Evolutionary conservation across 371 early-diverging fungal species (phyloP).

Genomic region (Nematocida ironsii): DNA sequence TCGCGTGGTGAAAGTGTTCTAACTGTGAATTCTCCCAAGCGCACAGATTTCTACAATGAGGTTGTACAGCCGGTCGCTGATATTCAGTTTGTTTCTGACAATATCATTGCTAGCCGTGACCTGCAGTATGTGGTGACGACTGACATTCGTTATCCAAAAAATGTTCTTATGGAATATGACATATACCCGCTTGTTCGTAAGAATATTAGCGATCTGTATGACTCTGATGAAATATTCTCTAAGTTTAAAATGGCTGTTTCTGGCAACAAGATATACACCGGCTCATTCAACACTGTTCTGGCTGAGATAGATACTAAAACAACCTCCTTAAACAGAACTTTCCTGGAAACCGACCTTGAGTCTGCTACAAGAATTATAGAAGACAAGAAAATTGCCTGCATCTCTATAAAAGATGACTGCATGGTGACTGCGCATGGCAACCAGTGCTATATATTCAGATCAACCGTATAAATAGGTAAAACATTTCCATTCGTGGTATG

Average conservation of each 20-base stretch:
- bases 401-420: slow-evolving; percentile 51
- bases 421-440: slow-evolving; percentile 56
- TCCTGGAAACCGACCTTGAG: slow-evolving; percentile 52
- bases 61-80: slow-evolving; percentile 66
- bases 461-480: not conserved
- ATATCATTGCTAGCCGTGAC: slow-evolving; percentile 61
- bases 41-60: slow-evolving; percentile 57
- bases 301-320: slow-evolving; percentile 51
- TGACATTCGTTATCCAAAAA: slow-evolving; percentile 59
- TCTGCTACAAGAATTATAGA: slow-evolving; percentile 41
- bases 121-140: slow-evolving; percentile 63
- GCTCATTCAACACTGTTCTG: slow-evolving; percentile 57
- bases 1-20: slow-evolving; percentile 38
- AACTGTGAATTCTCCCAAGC: slow-evolving; percentile 21
- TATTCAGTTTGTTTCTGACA: slow-evolving; percentile 65
- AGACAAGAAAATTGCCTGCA: slow-evolving; percentile 58
- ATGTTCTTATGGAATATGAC: slow-evolving; percentile 31
- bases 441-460: slow-evolving; percentile 52
- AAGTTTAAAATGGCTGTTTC: slow-evolving; percentile 61
- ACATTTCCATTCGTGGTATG: not conserved
- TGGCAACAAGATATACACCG: slow-evolving; percentile 61
- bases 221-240: slow-evolving; percentile 63
- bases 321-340: slow-evolving; percentile 27
- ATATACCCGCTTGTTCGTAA: slow-evolving; percentile 42
- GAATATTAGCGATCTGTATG: slow-evolving; percentile 57